phyloP scores from a whole-genome alignment of 2,329 filamentous ascomycete species.

The Hypoxylon rubiginosum region DNA sequence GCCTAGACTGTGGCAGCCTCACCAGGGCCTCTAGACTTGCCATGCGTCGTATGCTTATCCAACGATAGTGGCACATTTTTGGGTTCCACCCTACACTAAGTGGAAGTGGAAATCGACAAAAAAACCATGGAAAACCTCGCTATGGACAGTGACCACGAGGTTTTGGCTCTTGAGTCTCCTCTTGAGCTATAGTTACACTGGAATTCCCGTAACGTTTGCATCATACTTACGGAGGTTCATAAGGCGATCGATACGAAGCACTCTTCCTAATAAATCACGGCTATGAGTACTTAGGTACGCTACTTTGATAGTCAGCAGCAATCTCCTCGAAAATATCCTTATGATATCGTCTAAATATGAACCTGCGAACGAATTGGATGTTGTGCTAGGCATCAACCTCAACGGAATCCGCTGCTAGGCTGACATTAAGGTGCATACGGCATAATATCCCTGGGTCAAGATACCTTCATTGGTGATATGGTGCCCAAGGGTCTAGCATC shows the following conservation, averaged over 20 bases:
- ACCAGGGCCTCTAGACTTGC: neutral
- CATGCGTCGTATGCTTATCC: neutral
- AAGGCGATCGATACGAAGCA: neutral
- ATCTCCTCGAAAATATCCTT: neutral
- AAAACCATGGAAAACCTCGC: too few species aligned
- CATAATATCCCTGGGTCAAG: neutral
- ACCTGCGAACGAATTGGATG: neutral
- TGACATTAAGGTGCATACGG: neutral
- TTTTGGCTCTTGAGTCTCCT: neutral
- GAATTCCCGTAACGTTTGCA: neutral
- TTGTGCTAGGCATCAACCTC: neutral
- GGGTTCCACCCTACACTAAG: neutral
- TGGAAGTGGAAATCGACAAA: neutral
- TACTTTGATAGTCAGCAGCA: neutral
- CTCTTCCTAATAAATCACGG: neutral
- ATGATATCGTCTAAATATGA: neutral
- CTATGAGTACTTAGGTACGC: too few species aligned
- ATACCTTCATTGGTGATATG: neutral
- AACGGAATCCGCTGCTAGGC: neutral
- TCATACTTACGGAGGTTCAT: neutral
- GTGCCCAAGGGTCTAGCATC: neutral
- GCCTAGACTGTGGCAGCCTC: constrained; percentile 26
- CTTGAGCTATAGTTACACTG: neutral
- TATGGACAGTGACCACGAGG: neutral
- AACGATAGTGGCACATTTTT: neutral